Evolutionary conservation across 352 stramenopile genomes (phyloP).

Genomic region (Pythium sp.): DNA sequence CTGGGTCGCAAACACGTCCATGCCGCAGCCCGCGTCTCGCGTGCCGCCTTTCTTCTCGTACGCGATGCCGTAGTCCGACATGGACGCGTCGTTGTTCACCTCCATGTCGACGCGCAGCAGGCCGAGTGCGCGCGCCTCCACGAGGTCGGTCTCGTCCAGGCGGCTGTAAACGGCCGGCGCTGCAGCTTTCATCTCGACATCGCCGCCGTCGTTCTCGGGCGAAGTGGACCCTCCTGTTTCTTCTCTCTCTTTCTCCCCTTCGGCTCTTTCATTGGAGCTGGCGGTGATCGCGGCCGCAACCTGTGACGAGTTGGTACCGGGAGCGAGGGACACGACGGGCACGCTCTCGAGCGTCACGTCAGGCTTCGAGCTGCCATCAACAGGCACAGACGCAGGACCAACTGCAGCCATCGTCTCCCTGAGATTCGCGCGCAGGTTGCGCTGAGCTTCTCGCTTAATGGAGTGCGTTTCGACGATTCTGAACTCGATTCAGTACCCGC

Average conservation of each 20-base stretch:
- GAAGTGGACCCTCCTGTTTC: background rate
- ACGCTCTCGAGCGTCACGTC: background rate
- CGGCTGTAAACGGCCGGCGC: conserved; percentile 39
- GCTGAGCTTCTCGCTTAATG: conserved; percentile 7
- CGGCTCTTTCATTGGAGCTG: background rate
- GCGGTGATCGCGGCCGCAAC: background rate
- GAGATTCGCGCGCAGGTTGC: background rate
- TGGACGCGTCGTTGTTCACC: conserved; percentile 39
- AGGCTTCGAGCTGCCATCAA: background rate
- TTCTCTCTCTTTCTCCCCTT: background rate
- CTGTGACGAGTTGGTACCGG: background rate
- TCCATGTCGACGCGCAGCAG: conserved; percentile 45
- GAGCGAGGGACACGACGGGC: background rate
- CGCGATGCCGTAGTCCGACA: conserved; percentile 61
- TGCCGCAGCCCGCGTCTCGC: conserved; percentile 46
- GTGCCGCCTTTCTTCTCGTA: conserved; percentile 75
- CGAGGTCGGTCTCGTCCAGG: conserved; percentile 56
- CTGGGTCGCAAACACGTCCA: conserved; percentile 58
- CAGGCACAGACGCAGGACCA: background rate
- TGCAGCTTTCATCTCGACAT: conserved; percentile 6
- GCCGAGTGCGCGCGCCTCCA: conserved; percentile 41
- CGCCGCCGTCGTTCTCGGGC: conserved; percentile 8
- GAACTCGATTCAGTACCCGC: conserved; percentile 10
- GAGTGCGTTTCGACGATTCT: conserved; percentile 1
- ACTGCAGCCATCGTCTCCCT: background rate